Conservation (phyloP, 345 rosid genomes). For the Euphorbia pulcherrima region DNA sequence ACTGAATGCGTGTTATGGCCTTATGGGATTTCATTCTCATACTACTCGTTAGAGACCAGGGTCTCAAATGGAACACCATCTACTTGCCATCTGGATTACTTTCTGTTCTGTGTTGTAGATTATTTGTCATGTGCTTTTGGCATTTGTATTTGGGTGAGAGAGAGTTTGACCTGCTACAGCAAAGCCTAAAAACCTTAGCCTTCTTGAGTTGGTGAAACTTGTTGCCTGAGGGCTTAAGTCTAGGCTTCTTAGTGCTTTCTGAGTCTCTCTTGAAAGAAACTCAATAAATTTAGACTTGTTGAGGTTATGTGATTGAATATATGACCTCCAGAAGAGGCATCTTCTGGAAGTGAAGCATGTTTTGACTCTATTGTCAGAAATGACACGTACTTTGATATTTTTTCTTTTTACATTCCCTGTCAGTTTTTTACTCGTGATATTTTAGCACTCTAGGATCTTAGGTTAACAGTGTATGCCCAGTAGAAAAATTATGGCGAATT, state of each 20-base stretch:
- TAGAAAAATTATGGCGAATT: neutral
- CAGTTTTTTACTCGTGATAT: neutral
- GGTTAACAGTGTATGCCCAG: neutral
- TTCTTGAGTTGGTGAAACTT: neutral
- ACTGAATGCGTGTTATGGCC: too few relatives aligned
- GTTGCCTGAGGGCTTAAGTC: neutral
- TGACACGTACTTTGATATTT: neutral
- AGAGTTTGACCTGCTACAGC: neutral
- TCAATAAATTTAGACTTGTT: too few relatives aligned
- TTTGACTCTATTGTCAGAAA: neutral
- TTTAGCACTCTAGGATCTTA: neutral
- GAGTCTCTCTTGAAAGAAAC: neutral
- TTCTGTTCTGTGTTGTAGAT: neutral
- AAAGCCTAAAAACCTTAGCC: neutral
- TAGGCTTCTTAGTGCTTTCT: neutral
- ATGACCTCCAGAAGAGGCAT: neutral
- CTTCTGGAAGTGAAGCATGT: neutral
- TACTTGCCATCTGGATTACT: neutral
- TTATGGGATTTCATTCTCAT: neutral
- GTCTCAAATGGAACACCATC: neutral
- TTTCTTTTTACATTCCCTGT: neutral
- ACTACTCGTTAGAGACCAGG: neutral
- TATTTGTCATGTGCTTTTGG: neutral
- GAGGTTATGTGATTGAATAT: neutral
- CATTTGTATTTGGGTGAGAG: neutral